phyloP scores from a whole-genome alignment of 805 yeast genomes.

The Teunomyces atbi region DNA sequence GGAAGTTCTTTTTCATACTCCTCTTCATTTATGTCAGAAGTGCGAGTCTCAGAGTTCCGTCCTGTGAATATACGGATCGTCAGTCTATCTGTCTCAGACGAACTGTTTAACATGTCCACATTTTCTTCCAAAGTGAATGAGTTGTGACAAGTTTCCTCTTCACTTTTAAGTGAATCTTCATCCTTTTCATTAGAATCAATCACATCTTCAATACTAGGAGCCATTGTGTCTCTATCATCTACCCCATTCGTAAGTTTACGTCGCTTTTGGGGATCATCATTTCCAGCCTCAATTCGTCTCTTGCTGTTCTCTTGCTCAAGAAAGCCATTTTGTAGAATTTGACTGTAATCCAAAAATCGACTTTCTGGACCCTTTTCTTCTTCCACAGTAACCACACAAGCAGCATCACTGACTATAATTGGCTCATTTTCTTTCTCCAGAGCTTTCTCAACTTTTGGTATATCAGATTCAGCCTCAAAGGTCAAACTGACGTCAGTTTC shows the following conservation, averaged over 20 bases:
- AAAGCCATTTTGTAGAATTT: constrained; percentile 8
- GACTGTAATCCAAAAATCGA: constrained; percentile 5
- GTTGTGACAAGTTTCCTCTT: not conserved
- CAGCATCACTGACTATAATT: not conserved
- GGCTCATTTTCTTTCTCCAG: constrained; percentile 7
- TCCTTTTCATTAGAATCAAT: not conserved
- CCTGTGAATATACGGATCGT: not conserved
- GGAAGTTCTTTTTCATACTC: not conserved
- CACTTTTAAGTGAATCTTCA: not conserved
- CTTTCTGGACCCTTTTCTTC: not conserved
- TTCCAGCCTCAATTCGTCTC: not conserved
- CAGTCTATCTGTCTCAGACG: not conserved
- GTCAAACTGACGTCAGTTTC: not conserved
- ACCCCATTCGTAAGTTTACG: not conserved
- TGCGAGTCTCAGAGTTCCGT: not conserved
- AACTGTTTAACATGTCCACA: too few species aligned
- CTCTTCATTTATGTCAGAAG: not conserved
- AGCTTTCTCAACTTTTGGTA: constrained; percentile 1
- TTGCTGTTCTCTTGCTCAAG: constrained; percentile 2
- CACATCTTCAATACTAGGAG: not conserved
- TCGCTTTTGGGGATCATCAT: not conserved
- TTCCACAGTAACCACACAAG: not conserved
- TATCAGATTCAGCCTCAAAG: not conserved
- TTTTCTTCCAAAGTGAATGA: not conserved
- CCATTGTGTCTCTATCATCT: not conserved